phyloP scores from a whole-genome alignment of 352 stramenopile species.

The Phytophthora parvispora region DNA sequence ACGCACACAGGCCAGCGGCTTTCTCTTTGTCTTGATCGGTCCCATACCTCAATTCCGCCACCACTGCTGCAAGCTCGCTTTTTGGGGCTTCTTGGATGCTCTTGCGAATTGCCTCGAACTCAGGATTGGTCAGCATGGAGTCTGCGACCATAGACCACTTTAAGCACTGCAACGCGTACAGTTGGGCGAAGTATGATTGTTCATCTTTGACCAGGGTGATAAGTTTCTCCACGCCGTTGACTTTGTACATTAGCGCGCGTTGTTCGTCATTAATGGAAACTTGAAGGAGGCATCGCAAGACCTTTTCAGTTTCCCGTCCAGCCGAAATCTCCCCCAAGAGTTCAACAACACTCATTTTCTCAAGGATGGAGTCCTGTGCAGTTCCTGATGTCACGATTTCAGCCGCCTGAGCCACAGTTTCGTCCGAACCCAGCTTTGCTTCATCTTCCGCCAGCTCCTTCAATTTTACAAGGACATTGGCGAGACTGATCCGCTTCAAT shows the following conservation, averaged over 20 bases:
- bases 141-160: neutral
- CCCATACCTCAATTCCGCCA: neutral
- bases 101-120: neutral
- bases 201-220: neutral
- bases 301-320: neutral
- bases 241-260: neutral
- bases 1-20: neutral
- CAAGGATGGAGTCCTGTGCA: neutral
- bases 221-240: neutral
- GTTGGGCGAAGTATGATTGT: neutral
- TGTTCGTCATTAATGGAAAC: neutral
- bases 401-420: neutral
- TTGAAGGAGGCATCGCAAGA: neutral
- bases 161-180: neutral
- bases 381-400: too few species aligned
- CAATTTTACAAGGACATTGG: neutral
- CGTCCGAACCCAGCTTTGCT: neutral
- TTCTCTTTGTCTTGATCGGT: constrained; percentile 3
- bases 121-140: neutral
- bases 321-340: neutral
- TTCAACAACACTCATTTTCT: neutral
- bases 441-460: neutral
- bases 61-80: neutral
- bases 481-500: neutral
- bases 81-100: neutral